Base-by-base conservation (phyloP, 805 yeast genomes). In the Starmerella bombicola region DNA sequence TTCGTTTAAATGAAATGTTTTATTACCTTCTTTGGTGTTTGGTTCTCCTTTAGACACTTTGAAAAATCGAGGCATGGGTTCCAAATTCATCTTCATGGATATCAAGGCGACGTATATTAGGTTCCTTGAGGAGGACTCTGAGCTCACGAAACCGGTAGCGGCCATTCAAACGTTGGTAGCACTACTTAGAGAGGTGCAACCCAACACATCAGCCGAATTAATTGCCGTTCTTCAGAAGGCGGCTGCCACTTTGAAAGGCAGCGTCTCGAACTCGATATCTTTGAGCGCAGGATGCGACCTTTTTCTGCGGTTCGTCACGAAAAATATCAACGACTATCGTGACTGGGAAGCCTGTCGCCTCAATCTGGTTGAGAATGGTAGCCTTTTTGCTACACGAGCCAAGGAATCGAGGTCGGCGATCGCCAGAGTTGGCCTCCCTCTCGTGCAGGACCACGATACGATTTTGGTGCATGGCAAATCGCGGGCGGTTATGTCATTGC, bases 131-230 rank as follows among this genome's bases (percentile, higher is more conserved):
- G 95, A 85, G 37, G 96, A 91, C 62, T 70, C 82, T n/a, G 97
- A 91, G 42, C 82, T 91, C 76, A 86, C 98, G 5, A 91, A 86
- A 96, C 99, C 99, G 1, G 83, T 91, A 25, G 99, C 98, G 32
- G 98, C 98, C 26, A 91, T 91, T 55, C 97, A 91, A 65, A 76
- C 95, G 10, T 67, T 91, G 33, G 94, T 91, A 21, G 80, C 91
- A 7, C 71, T 91, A 62, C 63, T 88, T 22, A 71, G 78, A 48
- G 74, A 78, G 36, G 78, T 84, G 52, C 85, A 84, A 58, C 96
- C 98, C 6, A 71, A 84, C 8, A 91, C 99, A 0, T 84, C 95
- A 2, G 82, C 95, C 2, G 98, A 91, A 58, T 71, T 91, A 56
- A 86, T 86, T 54, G 80, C 75, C 38, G 66, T 85, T 10, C 74